Conservation (phyloP, 1,284 basidiomycete species). For the Sparassis latifolia region DNA sequence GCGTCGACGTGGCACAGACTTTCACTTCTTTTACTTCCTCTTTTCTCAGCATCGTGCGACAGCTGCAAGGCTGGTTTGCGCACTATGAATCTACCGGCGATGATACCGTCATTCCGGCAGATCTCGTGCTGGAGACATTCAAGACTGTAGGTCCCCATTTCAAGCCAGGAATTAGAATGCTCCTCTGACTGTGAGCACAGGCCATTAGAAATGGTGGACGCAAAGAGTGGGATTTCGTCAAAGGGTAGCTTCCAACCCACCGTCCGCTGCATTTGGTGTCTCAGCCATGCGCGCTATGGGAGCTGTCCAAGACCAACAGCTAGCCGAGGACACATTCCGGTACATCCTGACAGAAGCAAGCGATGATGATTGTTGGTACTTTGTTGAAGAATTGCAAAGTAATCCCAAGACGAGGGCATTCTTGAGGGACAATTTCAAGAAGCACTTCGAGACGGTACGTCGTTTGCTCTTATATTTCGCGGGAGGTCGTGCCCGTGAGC, state of each 20-base stretch:
- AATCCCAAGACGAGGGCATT: constrained; percentile 40
- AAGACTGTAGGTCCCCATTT: constrained; percentile 34
- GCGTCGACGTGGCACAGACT: background rate
- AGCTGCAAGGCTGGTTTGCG: constrained; percentile 72
- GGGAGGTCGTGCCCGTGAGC: too few species aligned
- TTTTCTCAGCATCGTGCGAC: constrained; percentile 55
- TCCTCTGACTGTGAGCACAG: constrained; percentile 37
- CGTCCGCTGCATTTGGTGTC: constrained; percentile 65
- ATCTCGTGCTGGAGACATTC: constrained; percentile 57
- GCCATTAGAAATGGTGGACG: constrained; percentile 39
- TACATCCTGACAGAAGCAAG: constrained; percentile 50
- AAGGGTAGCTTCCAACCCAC: constrained; percentile 69
- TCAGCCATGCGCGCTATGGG: constrained; percentile 61
- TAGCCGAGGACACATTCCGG: constrained; percentile 54
- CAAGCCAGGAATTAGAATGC: background rate
- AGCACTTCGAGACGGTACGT: constrained; percentile 58
- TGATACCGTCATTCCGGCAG: constrained; percentile 74
- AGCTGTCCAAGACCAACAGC: constrained; percentile 34
- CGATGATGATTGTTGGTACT: constrained; percentile 62
- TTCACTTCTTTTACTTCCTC: background rate
- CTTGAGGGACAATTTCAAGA: constrained; percentile 42
- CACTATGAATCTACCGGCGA: constrained; percentile 70
- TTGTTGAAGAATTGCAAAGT: constrained; percentile 35
- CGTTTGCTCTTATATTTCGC: background rate
- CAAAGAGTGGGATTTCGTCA: constrained; percentile 72